phyloP scores from a whole-genome alignment of 352 stramenopile species.

The Thraustochytrium striatum region DNA sequence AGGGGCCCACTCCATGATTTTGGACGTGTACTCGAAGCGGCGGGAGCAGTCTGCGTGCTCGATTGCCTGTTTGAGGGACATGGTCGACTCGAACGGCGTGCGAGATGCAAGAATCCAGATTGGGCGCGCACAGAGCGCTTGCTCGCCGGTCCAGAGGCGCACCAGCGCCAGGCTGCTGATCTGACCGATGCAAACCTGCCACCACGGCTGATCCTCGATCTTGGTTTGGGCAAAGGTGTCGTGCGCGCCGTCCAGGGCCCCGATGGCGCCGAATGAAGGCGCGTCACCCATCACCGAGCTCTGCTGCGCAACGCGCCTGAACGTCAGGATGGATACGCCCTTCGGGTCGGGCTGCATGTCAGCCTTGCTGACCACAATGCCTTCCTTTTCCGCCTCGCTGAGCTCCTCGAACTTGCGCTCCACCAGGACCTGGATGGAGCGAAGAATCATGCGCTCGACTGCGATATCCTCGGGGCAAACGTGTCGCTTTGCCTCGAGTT shows the following conservation, averaged over 20 bases:
- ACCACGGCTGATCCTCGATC: constrained; percentile 8
- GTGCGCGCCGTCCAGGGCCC: constrained; percentile 15
- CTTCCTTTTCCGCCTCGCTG: background rate
- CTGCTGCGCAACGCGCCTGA: background rate
- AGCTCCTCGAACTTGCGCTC: constrained; percentile 5
- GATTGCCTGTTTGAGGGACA: background rate
- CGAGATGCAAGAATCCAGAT: constrained; percentile 1
- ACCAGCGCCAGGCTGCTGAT: background rate
- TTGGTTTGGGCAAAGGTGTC: background rate
- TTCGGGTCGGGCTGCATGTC: background rate
- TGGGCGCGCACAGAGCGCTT: background rate
- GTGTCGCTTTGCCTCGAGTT: background rate
- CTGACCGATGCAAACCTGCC: constrained; percentile 11
- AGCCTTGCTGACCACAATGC: background rate
- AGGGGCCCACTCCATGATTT: constrained; percentile 15
- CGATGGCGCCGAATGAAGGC: background rate
- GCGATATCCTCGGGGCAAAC: background rate
- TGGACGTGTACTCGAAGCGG: background rate
- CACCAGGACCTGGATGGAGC: constrained; percentile 28
- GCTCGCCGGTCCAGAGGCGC: constrained; percentile 7
- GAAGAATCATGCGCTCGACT: constrained; percentile 26
- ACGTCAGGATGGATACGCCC: background rate
- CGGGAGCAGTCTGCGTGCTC: background rate
- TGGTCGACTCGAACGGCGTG: background rate
- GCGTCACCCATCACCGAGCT: background rate